Evolutionary conservation across 371 early-diverging fungal genomes (phyloP), one percentile per base, ranked within the genome.

Genomic region (Apophysomyces variabilis): DNA sequence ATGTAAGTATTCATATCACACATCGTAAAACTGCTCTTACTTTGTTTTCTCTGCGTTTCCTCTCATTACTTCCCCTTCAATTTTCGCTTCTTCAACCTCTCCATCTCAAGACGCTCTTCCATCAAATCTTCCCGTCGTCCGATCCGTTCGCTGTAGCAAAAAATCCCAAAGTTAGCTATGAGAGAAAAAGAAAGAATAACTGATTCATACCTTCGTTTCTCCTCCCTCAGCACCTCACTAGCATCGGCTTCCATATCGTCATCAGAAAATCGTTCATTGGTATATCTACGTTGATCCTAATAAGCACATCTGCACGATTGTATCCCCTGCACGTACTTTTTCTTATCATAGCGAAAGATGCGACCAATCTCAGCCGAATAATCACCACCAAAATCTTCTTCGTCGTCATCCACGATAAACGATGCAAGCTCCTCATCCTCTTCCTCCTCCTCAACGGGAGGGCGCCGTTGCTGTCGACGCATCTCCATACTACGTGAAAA

Each of bases 91-190:
- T 88, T 89, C 32, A 78, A 74, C 37, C 88, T 74, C 58, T 91
- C 91, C 57, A 89, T 68, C 65, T 92, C 92, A 50, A 90, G 78
- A 56, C 80, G 81, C 62, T 89, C 90, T 66, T 83, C 83, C 44
- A 72, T 60, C 32, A 71, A 68, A 66, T 83, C 83, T 62, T 83
- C 83, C 26, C 82, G 79, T 57, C 87, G 61, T 37, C 77, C 87
- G 72, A 87, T 71, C 7, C 86, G 75, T 8, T 78, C 84, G 75
- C 87, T 86, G 32, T 26, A 26, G 76, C 7, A 41, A 45, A 45
- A 57, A 36, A 38, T 66, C 8, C 35, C 37, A 46, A 36, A 9
- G 56, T 12, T 21, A 70, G 47, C 56, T 1, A 46, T 44, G 41
- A 9, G 45, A n/a, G 36, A 5, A 12, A 32, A 58, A 26, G 41